Percentiles rank a stretch among this genome's conserved stretches.
phyloP scores from a whole-genome alignment of 768 basidiomycete genomes.

The Leccinum boreale region DNA sequence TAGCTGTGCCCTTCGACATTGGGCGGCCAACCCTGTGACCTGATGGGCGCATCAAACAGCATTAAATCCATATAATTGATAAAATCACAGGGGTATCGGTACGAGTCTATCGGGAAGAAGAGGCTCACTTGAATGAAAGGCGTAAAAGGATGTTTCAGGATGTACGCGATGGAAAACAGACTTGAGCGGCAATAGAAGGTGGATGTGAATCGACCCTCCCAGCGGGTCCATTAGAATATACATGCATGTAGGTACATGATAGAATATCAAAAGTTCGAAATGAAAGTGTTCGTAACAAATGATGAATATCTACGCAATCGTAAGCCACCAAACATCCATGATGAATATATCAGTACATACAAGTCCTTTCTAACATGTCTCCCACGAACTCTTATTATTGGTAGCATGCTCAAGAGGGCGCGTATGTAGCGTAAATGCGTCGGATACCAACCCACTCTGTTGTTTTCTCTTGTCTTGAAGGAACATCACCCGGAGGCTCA shows the following conservation, averaged over 20 bases:
- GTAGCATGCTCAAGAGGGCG: neutral
- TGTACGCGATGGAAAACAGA: neutral
- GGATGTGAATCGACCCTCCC: neutral
- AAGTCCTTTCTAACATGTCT: neutral
- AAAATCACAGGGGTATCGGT: too few species aligned
- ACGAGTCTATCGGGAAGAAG: too few species aligned
- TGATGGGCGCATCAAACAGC: too few species aligned
- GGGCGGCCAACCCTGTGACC: too few species aligned
- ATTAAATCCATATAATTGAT: too few species aligned
- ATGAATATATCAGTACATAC: neutral
- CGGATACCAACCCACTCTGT: neutral
- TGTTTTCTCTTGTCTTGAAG: constrained; percentile 2
- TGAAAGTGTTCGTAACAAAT: neutral
- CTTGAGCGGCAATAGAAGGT: neutral
- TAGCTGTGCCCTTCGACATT: too few species aligned
- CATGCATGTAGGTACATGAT: neutral
- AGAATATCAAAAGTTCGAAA: neutral
- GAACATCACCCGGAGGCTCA: neutral
- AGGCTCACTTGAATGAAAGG: too few species aligned
- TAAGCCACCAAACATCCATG: neutral
- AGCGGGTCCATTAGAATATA: neutral
- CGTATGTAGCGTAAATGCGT: neutral
- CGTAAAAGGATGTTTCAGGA: neutral
- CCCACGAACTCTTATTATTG: neutral
- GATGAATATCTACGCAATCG: neutral